A percentile compares a stretch with the other conserved stretches of the same genome.
These are phyloP conservation scores for Peniophora sp. DNA, from an alignment of 1,284 basidiomycete species.

Conservation along the genomic window DNA sequence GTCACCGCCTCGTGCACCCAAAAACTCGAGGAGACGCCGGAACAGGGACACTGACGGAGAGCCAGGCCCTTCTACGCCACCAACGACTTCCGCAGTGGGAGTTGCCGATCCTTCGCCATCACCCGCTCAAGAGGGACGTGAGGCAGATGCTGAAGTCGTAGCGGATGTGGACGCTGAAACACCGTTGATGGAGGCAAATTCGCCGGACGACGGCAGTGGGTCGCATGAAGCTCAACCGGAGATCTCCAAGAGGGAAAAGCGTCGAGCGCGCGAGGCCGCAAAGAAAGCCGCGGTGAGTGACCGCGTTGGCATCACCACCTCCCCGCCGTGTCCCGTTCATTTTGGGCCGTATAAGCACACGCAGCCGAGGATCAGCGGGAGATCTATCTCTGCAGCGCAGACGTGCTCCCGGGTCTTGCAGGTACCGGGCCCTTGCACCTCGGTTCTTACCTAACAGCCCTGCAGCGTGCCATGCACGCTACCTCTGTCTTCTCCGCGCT, in stretches of 20 bases:
- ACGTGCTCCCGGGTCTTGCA: too few relatives aligned
- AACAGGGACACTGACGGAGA: too few relatives aligned
- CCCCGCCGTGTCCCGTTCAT: slow-evolving; percentile 3
- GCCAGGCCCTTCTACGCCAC: too few relatives aligned
- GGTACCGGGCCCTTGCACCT: too few relatives aligned
- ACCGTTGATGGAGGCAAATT: slow-evolving; percentile 12
- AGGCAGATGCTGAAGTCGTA: slow-evolving; percentile 15
- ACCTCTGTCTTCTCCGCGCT: background rate
- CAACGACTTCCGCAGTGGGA: too few relatives aligned
- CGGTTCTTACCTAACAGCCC: too few relatives aligned
- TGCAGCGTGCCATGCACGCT: too few relatives aligned
- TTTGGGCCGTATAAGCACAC: background rate
- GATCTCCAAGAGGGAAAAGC: slow-evolving; percentile 75
- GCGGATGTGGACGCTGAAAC: slow-evolving; percentile 10
- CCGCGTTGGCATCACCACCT: slow-evolving; percentile 8
- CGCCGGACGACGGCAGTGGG: slow-evolving; percentile 4
- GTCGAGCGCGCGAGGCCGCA: slow-evolving; percentile 70
- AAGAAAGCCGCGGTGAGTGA: slow-evolving; percentile 44
- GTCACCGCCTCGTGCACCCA: too few relatives aligned
- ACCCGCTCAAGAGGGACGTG: slow-evolving; percentile 8
- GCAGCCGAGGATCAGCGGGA: too few relatives aligned
- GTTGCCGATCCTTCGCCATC: too few relatives aligned
- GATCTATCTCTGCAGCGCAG: too few relatives aligned
- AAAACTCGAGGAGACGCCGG: too few relatives aligned
- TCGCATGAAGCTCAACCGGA: slow-evolving; percentile 16